Evolutionary conservation across 2,329 filamentous ascomycete species (phyloP), one percentile per base, ranked within the genome.

Genomic region (Aspergillus costaricaensis): DNA sequence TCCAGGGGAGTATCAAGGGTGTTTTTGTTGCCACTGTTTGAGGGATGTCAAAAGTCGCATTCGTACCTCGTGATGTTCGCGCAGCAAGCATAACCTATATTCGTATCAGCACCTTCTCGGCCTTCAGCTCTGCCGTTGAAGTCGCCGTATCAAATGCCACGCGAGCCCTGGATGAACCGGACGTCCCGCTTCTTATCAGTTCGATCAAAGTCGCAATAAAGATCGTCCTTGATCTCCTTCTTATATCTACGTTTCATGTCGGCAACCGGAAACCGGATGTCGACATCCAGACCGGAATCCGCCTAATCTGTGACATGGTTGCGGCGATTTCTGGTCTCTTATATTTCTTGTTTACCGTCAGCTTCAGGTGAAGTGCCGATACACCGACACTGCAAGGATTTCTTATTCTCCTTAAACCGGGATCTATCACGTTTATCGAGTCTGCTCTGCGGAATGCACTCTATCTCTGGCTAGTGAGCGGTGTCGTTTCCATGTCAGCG

Each of bases 211-310:
- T 91, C 56, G 75, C 79, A 0, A 72, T 89, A 61, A 91, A 91
- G 65, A 91, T 91, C 56, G 60, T 87, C 1, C 78, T 91, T 0
- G 88, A 91, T 63, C 68, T 91, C 56, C 76, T 91, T 0, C 69
- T 91, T 38, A 85, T 91, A 49, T 91, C 88, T 0, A 85, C 77
- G 1, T 88, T 89, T 56, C 86, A 88, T 62, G 82, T 91, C 88
- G 0, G 86, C 85, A 0, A 74, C 91, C 4, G 80, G 89, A 6
- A 92, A 21, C 21, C 21, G 21, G 21, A 21, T 21, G 3, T 21
- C 21, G 2, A 21, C 21, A 21, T 21, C 21, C 21, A 21, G 21
- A 3, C 21, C 21, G 2, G 2, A 21, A 21, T 21, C 21, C 21
- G 21, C 21, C 21, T 21, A 21, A 21, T 3, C 2, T 21, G 21